Base-by-base conservation (phyloP, 1,139 yeast species). In the Geotrichum aggregatum region DNA sequence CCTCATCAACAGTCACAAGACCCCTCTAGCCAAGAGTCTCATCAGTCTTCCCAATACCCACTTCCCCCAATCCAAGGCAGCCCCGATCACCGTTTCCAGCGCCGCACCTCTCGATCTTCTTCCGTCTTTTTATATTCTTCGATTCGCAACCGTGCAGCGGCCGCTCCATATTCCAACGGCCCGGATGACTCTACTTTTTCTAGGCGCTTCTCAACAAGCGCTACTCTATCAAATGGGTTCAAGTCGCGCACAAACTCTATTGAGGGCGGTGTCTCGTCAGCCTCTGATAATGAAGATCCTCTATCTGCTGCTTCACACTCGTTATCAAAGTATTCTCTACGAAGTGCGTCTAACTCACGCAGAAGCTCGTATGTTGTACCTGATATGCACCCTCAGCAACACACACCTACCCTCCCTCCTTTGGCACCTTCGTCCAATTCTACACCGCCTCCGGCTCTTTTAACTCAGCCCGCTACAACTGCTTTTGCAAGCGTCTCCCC, bases 271-370 rank as follows among this genome's bases (percentile, higher is more conserved):
- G 36, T 49, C 8, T 49, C 56, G 60, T 19, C 63, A 1, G 64
- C 62, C 3, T 60, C 65, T 1, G 68, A 65, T 49, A 64, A 56
- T 19, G 69, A 66, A 44, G 69, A 65, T 47, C 68, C 68, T 2
- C 54, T 64, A 28, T 52, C 58, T 30, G 62, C 59, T 3, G 55
- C 57, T 1, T 24, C 28, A 24, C 59, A 60, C 42, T 62, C 66
- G 11, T 52, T 66, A 42, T 58, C 64, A 47, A 63, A 63, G 50
- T 66, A 65, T 55, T 65, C 69, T 6, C 58, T 66, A 11, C 54
- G 54, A 44, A 54, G 61, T n/a, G 61, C 61, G 3, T 58, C 65
- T 5, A 58, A 57, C 47, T 63, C 67, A 5, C 58, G 69, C 5
- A 52, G 67, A 24, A 63, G 63, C 48, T 59, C 65, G 13, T 64